Percentiles rank a stretch among this genome's conserved stretches.
Evolutionary conservation across 495 filamentous ascomycete species (phyloP).

Genomic region (Pyrenula aspistea): DNA sequence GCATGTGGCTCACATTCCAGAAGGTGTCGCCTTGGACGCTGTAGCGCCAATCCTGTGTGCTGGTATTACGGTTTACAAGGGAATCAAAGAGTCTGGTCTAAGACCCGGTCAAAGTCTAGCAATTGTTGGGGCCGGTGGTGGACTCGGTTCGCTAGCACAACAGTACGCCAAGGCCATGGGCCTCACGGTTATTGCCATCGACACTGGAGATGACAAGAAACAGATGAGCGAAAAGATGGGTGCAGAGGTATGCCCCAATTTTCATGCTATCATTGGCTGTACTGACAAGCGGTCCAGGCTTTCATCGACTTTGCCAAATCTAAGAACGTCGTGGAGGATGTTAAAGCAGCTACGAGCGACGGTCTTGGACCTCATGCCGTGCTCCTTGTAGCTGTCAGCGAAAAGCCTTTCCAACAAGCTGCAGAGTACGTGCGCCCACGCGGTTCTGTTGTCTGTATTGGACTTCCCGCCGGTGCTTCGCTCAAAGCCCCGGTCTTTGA

Average conservation of each 20-base stretch:
- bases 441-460: conserved; percentile 74
- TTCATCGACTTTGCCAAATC: conserved; percentile 70
- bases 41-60: conserved; percentile 76
- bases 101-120: conserved; percentile 68
- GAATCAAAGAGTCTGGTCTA: conserved; percentile 68
- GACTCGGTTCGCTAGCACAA: conserved; percentile 67
- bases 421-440: conserved; percentile 71
- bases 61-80: conserved; percentile 90
- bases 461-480: conserved; percentile 66
- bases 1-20: conserved; percentile 68
- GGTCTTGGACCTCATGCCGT: conserved; percentile 83
- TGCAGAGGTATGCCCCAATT: conserved; percentile 23
- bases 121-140: conserved; percentile 82
- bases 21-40: conserved; percentile 61
- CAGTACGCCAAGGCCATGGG: conserved; percentile 91
- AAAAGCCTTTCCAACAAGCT: conserved; percentile 92
- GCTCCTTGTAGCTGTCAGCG: conserved; percentile 68
- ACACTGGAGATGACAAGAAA: conserved; percentile 67
- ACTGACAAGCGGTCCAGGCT: conserved; percentile 10
- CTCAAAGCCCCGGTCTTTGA: conserved; percentile 76
- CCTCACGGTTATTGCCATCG: conserved; percentile 63
- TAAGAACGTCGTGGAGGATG: conserved; percentile 68
- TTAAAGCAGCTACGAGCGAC: conserved; percentile 63
- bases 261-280: background rate
- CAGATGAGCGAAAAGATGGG: conserved; percentile 56